phyloP scores from a whole-genome alignment of 169 alveolate genomes.

The Theileria parva region DNA sequence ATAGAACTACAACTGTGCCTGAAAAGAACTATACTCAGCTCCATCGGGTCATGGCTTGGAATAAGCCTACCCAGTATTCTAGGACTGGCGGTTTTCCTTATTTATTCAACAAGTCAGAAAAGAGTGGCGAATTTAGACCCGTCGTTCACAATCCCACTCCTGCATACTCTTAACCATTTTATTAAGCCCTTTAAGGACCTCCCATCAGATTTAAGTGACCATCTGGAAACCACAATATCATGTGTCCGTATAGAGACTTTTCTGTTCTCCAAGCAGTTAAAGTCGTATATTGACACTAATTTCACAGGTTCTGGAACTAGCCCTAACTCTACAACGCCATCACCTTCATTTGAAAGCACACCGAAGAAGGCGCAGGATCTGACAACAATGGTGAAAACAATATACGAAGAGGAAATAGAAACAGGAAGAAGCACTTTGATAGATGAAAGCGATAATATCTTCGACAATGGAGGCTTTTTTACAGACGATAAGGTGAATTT shows the following conservation, averaged over 20 bases:
- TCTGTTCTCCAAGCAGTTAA: slow-evolving; percentile 42
- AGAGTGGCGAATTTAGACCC: slow-evolving; percentile 51
- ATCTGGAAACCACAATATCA: slow-evolving; percentile 56
- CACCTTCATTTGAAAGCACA: neutral
- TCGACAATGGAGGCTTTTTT: neutral
- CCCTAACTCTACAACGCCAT: neutral
- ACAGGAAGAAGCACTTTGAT: neutral
- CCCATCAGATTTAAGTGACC: slow-evolving; percentile 63
- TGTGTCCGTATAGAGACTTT: slow-evolving; percentile 51
- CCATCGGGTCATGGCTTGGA: slow-evolving; percentile 62
- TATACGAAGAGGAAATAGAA: neutral
- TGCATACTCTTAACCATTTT: slow-evolving; percentile 56
- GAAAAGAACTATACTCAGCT: slow-evolving; percentile 47
- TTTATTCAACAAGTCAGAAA: slow-evolving; percentile 13
- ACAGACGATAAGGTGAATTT: neutral
- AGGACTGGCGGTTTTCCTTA: slow-evolving; percentile 44
- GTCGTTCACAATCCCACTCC: slow-evolving; percentile 46
- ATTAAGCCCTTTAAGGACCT: slow-evolving; percentile 54
- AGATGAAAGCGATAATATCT: neutral
- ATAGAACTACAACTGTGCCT: slow-evolving; percentile 63
- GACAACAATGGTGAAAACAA: neutral
- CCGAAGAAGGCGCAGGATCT: neutral
- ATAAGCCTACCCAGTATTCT: slow-evolving; percentile 42
- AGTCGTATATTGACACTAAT: slow-evolving; percentile 32
- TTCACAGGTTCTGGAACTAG: slow-evolving; percentile 14